These are phyloP conservation scores for Epichloe brachyelytri DNA, from an alignment of 2,329 filamentous ascomycete genomes.

Conservation along the genomic window DNA sequence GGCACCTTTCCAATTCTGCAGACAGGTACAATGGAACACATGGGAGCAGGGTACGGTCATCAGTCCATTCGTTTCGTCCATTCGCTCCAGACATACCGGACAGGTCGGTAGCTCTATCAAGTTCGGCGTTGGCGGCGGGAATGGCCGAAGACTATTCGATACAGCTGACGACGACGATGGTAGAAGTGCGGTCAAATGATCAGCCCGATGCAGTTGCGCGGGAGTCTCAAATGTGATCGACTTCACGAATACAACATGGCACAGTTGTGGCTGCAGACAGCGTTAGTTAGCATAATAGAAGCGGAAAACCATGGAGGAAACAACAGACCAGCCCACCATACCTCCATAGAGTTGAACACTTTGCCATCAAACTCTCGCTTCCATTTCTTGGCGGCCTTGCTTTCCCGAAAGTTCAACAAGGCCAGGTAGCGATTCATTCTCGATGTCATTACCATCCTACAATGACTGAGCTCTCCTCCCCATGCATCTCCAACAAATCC, in stretches of 20 bases:
- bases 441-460: constrained; percentile 84
- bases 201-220: constrained; percentile 33
- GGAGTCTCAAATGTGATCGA: constrained; percentile 74
- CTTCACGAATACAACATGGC: constrained; percentile 89
- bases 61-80: constrained; percentile 93
- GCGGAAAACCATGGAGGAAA: neutral
- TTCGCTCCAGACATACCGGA: constrained; percentile 89
- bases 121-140: constrained; percentile 60
- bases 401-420: constrained; percentile 80
- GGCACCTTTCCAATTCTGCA: constrained; percentile 90
- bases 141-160: constrained; percentile 40
- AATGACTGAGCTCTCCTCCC: constrained; percentile 77
- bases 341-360: constrained; percentile 84
- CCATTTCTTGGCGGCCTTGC: constrained; percentile 64
- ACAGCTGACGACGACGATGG: constrained; percentile 25
- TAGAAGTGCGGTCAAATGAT: constrained; percentile 41
- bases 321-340: constrained; percentile 20
- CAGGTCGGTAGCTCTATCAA: constrained; percentile 89
- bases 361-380: constrained; percentile 82
- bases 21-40: constrained; percentile 91
- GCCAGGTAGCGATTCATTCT: constrained; percentile 88
- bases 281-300: constrained; percentile 7
- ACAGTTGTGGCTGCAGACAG: constrained; percentile 62
- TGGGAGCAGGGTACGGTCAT: constrained; percentile 96
- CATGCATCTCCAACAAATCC: constrained; percentile 86